These are phyloP conservation scores for Chrysoporthe cubensis DNA, from an alignment of 2,329 filamentous ascomycete species.

Conservation along the genomic window DNA sequence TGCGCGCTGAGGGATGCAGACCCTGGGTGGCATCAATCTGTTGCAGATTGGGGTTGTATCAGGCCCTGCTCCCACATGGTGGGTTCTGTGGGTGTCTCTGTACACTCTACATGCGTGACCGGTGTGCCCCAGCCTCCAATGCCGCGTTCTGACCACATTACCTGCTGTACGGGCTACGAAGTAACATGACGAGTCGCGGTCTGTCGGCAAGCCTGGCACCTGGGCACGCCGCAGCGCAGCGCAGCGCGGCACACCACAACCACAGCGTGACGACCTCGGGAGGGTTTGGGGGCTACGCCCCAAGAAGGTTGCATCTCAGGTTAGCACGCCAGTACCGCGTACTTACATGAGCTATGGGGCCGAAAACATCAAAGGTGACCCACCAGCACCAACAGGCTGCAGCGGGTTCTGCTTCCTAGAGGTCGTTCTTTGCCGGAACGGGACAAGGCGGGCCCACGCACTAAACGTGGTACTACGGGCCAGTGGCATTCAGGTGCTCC, in stretches of 20 bases:
- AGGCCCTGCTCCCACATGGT: slow-evolving; percentile 8
- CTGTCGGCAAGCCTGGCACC: too few relatives aligned
- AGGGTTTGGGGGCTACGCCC: neutral
- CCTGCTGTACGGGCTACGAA: neutral
- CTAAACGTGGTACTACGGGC: neutral
- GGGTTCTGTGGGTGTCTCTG: neutral
- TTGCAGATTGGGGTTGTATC: slow-evolving; percentile 12
- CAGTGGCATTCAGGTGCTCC: neutral
- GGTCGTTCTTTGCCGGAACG: slow-evolving; percentile 2
- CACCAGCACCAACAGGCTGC: slow-evolving; percentile 4
- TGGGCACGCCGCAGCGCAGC: too few relatives aligned
- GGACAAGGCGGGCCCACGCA: neutral
- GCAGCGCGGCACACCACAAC: neutral
- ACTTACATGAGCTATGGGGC: slow-evolving; percentile 6
- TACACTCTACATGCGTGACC: neutral
- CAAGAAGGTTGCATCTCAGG: neutral
- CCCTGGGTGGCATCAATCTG: slow-evolving; percentile 4
- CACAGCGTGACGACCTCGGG: neutral
- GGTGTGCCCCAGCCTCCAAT: neutral
- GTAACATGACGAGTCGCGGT: neutral
- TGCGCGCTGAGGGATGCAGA: slow-evolving; percentile 5
- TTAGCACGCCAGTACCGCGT: neutral
- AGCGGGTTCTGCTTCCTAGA: slow-evolving; percentile 8
- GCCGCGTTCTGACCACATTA: too few relatives aligned
- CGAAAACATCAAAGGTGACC: slow-evolving; percentile 1